Evolutionary conservation across 352 stramenopile species (phyloP).

Genomic region (Elongisporangium undulatum): DNA sequence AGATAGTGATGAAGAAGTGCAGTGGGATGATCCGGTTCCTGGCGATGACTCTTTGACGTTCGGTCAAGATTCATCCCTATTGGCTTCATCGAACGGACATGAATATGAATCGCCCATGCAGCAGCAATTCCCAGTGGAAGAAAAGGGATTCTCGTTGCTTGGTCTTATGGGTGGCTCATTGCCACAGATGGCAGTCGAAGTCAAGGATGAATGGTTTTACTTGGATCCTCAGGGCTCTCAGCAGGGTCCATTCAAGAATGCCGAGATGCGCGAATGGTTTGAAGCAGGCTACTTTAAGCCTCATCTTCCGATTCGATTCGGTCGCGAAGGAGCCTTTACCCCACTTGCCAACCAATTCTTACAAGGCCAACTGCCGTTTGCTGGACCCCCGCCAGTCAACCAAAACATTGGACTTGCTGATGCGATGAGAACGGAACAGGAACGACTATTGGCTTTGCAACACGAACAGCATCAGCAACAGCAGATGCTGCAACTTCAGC

Average conservation of each 20-base stretch:
- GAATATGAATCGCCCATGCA: constrained; percentile 24
- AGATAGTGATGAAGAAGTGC: constrained; percentile 71
- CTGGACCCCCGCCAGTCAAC: constrained; percentile 18
- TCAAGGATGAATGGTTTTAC: constrained; percentile 84
- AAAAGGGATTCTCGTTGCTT: constrained; percentile 25
- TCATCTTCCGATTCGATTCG: constrained; percentile 82
- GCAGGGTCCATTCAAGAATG: constrained; percentile 82
- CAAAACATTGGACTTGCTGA: constrained; percentile 18
- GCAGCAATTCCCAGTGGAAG: constrained; percentile 26
- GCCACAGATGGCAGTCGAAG: constrained; percentile 30
- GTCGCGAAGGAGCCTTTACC: constrained; percentile 66
- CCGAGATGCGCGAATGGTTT: constrained; percentile 88
- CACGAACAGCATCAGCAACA: constrained; percentile 65
- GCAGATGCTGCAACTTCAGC: constrained; percentile 54
- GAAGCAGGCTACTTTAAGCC: constrained; percentile 88
- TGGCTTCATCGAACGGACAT: constrained; percentile 5
- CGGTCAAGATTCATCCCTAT: background rate
- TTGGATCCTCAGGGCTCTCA: constrained; percentile 78
- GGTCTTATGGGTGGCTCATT: constrained; percentile 14
- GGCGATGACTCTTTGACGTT: constrained; percentile 5
- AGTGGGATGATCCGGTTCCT: constrained; percentile 48
- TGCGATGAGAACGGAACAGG: constrained; percentile 34
- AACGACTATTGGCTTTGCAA: constrained; percentile 58
- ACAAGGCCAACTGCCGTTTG: constrained; percentile 68
- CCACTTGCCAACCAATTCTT: constrained; percentile 73